Percentiles rank a stretch among this genome's conserved stretches.
Evolutionary conservation across 2,329 filamentous ascomycete species (phyloP).

Genomic region (Cladosporium sp.): DNA sequence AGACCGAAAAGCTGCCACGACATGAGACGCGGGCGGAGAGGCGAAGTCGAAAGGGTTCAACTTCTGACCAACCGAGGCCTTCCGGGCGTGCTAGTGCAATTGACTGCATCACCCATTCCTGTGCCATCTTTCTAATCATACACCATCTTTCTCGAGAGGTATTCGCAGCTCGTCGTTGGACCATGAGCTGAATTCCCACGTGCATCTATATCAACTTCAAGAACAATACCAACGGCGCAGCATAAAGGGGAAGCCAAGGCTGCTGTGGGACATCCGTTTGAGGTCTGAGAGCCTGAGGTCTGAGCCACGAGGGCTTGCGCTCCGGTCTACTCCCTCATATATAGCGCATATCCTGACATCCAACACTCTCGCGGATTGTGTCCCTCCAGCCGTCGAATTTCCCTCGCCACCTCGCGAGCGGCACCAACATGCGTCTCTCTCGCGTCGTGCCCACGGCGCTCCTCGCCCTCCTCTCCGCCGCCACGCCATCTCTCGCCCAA

Average conservation of each 20-base stretch:
- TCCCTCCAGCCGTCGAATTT: background rate
- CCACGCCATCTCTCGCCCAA: conserved; percentile 30
- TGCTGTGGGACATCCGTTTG: background rate
- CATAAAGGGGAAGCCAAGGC: conserved; percentile 7
- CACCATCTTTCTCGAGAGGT: no score
- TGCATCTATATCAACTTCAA: background rate
- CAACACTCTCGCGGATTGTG: background rate
- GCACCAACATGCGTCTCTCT: conserved; percentile 20
- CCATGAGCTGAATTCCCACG: background rate
- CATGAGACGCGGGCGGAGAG: no score
- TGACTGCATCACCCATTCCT: no score
- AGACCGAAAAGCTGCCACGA: no score
- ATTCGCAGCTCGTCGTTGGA: no score
- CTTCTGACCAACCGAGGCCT: no score
- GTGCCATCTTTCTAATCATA: no score
- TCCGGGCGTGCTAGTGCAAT: no score
- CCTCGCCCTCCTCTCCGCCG: conserved; percentile 48
- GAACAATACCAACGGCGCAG: background rate
- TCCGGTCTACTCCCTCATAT: background rate
- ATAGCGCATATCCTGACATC: background rate
- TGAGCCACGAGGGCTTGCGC: conserved; percentile 5
- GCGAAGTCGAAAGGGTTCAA: no score
- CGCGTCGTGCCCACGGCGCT: conserved; percentile 32
- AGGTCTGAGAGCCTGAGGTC: no score
- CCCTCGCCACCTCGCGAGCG: background rate